A percentile compares a stretch with the other conserved stretches of the same genome.
Conservation (phyloP, 2,329 filamentous ascomycete species). For the Cercospora berteroae region DNA sequence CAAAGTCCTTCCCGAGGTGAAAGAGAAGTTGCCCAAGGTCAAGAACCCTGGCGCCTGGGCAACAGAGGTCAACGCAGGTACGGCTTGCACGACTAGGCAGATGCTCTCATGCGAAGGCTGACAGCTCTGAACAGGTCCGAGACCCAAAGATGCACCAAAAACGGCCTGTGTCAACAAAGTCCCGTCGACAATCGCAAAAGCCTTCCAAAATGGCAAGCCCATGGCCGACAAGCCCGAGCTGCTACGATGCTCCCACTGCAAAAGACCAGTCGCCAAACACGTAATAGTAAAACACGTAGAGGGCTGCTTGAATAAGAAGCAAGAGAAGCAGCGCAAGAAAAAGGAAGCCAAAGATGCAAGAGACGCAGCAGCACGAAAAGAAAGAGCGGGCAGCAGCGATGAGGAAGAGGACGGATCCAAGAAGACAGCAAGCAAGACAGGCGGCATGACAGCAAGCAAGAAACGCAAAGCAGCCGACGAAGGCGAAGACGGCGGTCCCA, state of each 20-base stretch:
- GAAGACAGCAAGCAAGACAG: slow-evolving; percentile 34
- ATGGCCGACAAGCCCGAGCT: slow-evolving; percentile 77
- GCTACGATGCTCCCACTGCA: slow-evolving; percentile 87
- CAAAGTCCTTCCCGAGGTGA: slow-evolving; percentile 31
- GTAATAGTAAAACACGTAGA: slow-evolving; percentile 77
- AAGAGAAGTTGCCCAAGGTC: slow-evolving; percentile 33
- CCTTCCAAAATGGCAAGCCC: slow-evolving; percentile 77
- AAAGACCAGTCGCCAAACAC: slow-evolving; percentile 76
- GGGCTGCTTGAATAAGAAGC: slow-evolving; percentile 80
- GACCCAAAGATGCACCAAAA: slow-evolving; percentile 22
- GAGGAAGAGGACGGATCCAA: slow-evolving; percentile 38
- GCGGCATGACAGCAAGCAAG: slow-evolving; percentile 37
- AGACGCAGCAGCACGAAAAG: slow-evolving; percentile 50
- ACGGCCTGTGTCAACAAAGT: slow-evolving; percentile 54
- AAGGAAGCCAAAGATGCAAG: slow-evolving; percentile 63
- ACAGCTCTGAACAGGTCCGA: slow-evolving; percentile 13
- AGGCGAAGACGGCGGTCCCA: slow-evolving; percentile 70
- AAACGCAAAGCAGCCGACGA: slow-evolving; percentile 50
- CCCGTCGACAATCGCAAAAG: slow-evolving; percentile 72
- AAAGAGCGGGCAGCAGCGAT: slow-evolving; percentile 41
- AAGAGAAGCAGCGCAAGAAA: slow-evolving; percentile 59
- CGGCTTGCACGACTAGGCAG: background rate
- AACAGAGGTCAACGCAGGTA: slow-evolving; percentile 31
- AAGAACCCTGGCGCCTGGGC: slow-evolving; percentile 39
- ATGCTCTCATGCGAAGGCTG: background rate